phyloP scores from a whole-genome alignment of 2,329 filamentous ascomycete species.

The Rhynchosporium secalis region DNA sequence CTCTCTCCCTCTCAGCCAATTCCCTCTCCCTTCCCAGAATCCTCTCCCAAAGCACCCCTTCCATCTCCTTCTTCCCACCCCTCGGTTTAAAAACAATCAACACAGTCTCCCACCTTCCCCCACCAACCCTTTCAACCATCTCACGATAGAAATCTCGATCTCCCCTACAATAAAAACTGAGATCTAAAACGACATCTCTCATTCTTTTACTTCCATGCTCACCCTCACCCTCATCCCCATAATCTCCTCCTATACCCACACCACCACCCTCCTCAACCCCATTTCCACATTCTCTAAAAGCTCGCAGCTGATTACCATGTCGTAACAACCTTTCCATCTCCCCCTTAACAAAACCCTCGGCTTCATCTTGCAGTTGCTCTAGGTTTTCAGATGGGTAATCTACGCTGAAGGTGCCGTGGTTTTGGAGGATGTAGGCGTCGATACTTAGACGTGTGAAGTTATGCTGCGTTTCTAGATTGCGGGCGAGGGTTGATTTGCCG shows the following conservation, averaged over 20 bases:
- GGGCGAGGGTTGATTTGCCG: slow-evolving; percentile 14
- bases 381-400: neutral
- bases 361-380: slow-evolving; percentile 1
- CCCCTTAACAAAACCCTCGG: neutral
- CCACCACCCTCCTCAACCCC: neutral
- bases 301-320: too few species aligned
- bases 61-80: neutral
- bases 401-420: neutral
- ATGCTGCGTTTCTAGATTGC: neutral
- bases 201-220: neutral
- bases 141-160: slow-evolving; percentile 6
- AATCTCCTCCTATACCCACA: neutral
- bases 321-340: neutral
- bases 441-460: slow-evolving; percentile 11
- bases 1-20: neutral
- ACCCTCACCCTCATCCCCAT: neutral
- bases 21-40: slow-evolving; percentile 1
- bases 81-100: neutral
- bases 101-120: neutral
- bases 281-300: too few species aligned
- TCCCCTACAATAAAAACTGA: neutral
- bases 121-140: neutral
- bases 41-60: slow-evolving; percentile 13
- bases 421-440: neutral
- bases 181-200: slow-evolving; percentile 6